Evolutionary conservation across 371 early-diverging fungal species (phyloP).

Genomic region (Zopfochytrium polystomum): DNA sequence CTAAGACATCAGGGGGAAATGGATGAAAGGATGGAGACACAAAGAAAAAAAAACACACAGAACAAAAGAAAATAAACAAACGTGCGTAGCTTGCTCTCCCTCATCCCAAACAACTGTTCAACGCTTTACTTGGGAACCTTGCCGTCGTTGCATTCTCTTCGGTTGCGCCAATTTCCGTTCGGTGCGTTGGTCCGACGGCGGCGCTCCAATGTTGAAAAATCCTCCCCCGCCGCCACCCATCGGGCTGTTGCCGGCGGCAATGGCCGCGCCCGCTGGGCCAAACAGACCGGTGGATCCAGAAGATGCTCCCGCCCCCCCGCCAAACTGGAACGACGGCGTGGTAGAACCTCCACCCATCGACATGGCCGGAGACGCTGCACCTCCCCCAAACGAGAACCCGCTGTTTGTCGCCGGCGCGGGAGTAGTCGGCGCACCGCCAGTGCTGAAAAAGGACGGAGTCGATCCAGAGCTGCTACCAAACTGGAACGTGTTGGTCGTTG

Average conservation of each 20-base stretch:
- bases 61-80: background rate
- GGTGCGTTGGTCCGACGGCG: background rate
- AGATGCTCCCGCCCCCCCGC: background rate
- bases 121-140: background rate
- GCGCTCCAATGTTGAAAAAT: background rate
- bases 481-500: background rate
- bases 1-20: too few relatives aligned
- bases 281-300: slow-evolving; percentile 1
- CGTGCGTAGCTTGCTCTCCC: background rate
- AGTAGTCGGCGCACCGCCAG: background rate
- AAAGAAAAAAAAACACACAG: background rate
- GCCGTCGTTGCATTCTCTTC: slow-evolving; percentile 1
- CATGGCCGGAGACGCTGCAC: too few relatives aligned
- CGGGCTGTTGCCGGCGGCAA: background rate
- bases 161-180: background rate
- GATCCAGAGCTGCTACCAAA: background rate
- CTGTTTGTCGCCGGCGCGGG: too few relatives aligned
- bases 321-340: slow-evolving; percentile 1
- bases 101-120: background rate
- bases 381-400: background rate
- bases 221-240: background rate
- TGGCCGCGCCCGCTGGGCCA: background rate
- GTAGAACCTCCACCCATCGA: slow-evolving; percentile 1
- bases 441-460: background rate
- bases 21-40: background rate